Evolutionary conservation across 1,139 yeast genomes (phyloP).

Genomic region (Taphrina wiesneri): DNA sequence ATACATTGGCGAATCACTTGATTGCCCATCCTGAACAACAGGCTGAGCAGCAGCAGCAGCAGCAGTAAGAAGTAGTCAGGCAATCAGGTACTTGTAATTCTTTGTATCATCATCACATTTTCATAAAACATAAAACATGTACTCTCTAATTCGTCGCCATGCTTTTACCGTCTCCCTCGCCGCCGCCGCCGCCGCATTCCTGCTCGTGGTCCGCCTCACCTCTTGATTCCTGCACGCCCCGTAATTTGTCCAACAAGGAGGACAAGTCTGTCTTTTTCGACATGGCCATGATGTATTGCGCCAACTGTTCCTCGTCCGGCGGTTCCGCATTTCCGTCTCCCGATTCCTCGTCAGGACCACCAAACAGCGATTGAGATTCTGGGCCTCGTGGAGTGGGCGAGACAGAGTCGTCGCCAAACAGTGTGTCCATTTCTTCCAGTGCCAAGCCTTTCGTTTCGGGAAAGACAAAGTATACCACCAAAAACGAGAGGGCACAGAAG

Average conservation of each 20-base stretch:
- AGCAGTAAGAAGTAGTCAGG: neutral
- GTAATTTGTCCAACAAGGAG: conserved; percentile 22
- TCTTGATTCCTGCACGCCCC: conserved; percentile 15
- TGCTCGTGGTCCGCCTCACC: neutral
- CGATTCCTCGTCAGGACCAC: neutral
- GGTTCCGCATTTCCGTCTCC: conserved; percentile 21
- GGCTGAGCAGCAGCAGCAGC: neutral
- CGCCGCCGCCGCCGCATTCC: neutral
- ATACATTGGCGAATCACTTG: conserved; percentile 42
- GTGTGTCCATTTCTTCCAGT: conserved; percentile 81
- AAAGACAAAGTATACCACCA: conserved; percentile 66
- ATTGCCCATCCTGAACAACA: conserved; percentile 14
- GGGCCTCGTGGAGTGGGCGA: conserved; percentile 42
- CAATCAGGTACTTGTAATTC: neutral
- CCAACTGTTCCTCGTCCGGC: conserved; percentile 30
- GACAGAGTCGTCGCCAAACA: conserved; percentile 63
- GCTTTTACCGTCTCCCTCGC: neutral
- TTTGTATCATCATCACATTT: neutral
- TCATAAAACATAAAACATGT: too few relatives aligned
- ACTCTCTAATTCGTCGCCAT: too few relatives aligned
- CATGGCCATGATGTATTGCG: conserved; percentile 13
- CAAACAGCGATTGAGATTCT: conserved; percentile 19
- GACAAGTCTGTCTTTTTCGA: conserved; percentile 22
- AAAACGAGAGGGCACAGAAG: conserved; percentile 70
- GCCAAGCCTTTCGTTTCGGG: conserved; percentile 91